A percentile compares a stretch with the other conserved stretches of the same genome.
Evolutionary conservation across 2,329 filamentous ascomycete genomes (phyloP).

Genomic region (Coccinonectria pachysandricola): DNA sequence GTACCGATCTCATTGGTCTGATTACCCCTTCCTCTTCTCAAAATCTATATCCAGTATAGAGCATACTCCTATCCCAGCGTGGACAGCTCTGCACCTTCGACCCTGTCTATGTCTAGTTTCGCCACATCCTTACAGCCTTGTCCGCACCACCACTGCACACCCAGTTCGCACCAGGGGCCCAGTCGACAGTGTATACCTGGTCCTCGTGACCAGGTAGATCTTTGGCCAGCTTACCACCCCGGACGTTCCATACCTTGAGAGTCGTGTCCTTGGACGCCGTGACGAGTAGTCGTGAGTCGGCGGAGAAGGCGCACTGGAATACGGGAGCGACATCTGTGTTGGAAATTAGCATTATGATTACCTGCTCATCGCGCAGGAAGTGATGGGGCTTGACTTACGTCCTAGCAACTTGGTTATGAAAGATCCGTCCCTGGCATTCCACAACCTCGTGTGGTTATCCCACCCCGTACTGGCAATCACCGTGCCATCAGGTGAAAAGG

Average conservation of each 20-base stretch:
- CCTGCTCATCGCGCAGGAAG: too few relatives aligned
- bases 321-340: slow-evolving; percentile 84
- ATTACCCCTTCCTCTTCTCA: too few relatives aligned
- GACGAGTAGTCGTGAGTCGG: slow-evolving; percentile 81
- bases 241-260: slow-evolving; percentile 88
- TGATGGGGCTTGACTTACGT: slow-evolving; percentile 21
- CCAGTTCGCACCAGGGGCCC: slow-evolving; percentile 81
- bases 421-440: slow-evolving; percentile 57
- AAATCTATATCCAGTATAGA: too few relatives aligned
- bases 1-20: too few relatives aligned
- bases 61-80: too few relatives aligned
- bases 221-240: slow-evolving; percentile 65
- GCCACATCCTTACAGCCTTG: slow-evolving; percentile 62
- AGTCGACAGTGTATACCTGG: slow-evolving; percentile 90
- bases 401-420: background rate
- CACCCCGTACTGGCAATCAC: slow-evolving; percentile 83
- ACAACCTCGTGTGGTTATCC: slow-evolving; percentile 92
- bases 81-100: too few relatives aligned
- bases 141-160: slow-evolving; percentile 92
- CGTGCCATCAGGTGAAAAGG: slow-evolving; percentile 81
- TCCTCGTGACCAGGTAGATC: slow-evolving; percentile 87
- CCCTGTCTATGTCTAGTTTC: too few relatives aligned
- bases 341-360: too few relatives aligned
- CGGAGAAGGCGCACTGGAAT: slow-evolving; percentile 86
- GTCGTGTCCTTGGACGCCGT: slow-evolving; percentile 88